Evolutionary conservation across 805 yeast species (phyloP).

Genomic region (Yarrowia bubula): DNA sequence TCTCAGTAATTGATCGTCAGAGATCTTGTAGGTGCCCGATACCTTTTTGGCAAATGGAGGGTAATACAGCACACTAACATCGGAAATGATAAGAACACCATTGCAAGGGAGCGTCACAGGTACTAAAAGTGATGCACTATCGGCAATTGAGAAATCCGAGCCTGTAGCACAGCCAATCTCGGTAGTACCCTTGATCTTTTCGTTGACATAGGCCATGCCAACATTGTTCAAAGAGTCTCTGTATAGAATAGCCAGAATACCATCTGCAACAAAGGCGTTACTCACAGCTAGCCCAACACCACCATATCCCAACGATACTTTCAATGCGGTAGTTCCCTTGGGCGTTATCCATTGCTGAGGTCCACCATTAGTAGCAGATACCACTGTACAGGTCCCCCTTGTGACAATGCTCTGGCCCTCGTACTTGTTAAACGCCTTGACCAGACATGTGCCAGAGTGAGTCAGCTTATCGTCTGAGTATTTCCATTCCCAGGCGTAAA

Average conservation of each 20-base stretch:
- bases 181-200: background rate
- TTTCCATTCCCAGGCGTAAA: constrained; percentile 5
- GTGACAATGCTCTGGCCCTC: background rate
- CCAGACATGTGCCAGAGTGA: background rate
- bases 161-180: constrained; percentile 7
- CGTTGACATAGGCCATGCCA: constrained; percentile 3
- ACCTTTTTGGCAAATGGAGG: constrained; percentile 2
- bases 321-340: background rate
- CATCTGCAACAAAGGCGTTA: constrained; percentile 10
- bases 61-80: constrained; percentile 5
- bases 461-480: background rate
- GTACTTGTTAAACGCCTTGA: background rate
- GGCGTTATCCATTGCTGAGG: constrained; percentile 2
- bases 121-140: constrained; percentile 1
- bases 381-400: background rate
- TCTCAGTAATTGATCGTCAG: constrained; percentile 8
- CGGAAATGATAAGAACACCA: constrained; percentile 9
- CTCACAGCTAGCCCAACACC: constrained; percentile 16
- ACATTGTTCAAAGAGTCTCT: constrained; percentile 14
- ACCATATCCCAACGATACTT: constrained; percentile 23
- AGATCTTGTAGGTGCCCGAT: constrained; percentile 1
- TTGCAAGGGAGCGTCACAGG: constrained; percentile 9
- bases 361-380: background rate
- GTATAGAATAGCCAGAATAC: constrained; percentile 9
- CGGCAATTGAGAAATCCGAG: background rate